phyloP scores from a whole-genome alignment of 441 rosid species.

The Biscutella laevigata region DNA sequence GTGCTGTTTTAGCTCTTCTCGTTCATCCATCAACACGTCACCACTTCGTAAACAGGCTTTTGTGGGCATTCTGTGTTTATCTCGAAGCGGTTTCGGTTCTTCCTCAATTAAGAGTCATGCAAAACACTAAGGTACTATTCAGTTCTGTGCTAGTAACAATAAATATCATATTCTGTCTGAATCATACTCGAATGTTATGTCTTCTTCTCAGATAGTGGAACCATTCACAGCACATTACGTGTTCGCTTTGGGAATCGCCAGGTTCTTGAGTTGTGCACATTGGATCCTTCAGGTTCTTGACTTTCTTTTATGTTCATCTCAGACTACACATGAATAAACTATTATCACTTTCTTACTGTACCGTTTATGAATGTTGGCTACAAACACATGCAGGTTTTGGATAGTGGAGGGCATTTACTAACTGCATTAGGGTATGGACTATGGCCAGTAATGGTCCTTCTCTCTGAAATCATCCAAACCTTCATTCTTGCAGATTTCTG shows the following conservation, averaged over 20 bases:
- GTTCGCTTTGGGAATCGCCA: slow-evolving; percentile 57
- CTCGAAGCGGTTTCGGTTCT: slow-evolving; percentile 70
- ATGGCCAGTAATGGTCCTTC: slow-evolving; percentile 56
- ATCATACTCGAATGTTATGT: slow-evolving; percentile 3
- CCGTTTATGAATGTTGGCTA: background rate
- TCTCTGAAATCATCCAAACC: slow-evolving; percentile 61
- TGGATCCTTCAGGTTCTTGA: slow-evolving; percentile 62
- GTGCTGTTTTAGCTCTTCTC: slow-evolving; percentile 43
- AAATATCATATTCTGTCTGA: background rate
- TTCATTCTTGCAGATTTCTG: slow-evolving; percentile 64
- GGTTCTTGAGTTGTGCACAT: slow-evolving; percentile 63
- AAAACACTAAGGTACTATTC: slow-evolving; percentile 50
- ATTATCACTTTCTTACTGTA: background rate
- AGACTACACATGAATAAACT: background rate
- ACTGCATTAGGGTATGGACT: slow-evolving; percentile 55
- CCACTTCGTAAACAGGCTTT: slow-evolving; percentile 42
- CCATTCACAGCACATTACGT: slow-evolving; percentile 65
- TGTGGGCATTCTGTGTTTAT: slow-evolving; percentile 64
- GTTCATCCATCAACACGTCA: slow-evolving; percentile 58
- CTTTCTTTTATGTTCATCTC: too few species aligned
- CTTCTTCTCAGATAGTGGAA: slow-evolving; percentile 42
- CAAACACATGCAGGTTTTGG: slow-evolving; percentile 32
- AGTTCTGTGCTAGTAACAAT: background rate
- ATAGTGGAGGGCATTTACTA: slow-evolving; percentile 42
- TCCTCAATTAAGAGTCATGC: slow-evolving; percentile 64